Evolutionary conservation across 2,329 filamentous ascomycete genomes (phyloP).

Genomic region (Colletotrichum falcatum): DNA sequence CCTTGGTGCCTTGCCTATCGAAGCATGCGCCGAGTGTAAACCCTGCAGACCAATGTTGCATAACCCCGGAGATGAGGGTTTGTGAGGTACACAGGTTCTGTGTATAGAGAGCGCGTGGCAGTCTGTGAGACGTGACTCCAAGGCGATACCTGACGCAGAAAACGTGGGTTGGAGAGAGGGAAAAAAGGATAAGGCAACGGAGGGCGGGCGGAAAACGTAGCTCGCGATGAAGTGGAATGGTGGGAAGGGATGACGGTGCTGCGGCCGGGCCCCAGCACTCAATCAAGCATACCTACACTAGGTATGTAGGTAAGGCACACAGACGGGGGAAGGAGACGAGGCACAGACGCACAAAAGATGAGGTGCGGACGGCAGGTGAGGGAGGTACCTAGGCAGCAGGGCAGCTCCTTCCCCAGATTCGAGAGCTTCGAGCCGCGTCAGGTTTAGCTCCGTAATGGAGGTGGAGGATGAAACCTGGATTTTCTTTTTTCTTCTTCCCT

Average conservation of each 20-base stretch:
- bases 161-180: not conserved
- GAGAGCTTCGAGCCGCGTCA: conserved; percentile 23
- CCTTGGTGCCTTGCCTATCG: conserved; percentile 1
- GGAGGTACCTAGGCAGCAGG: conserved; percentile 6
- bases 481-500: too few relatives aligned
- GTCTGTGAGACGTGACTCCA: not conserved
- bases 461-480: conserved; percentile 28
- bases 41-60: not conserved
- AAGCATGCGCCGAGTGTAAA: conserved; percentile 30
- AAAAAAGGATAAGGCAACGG: not conserved
- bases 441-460: conserved; percentile 17
- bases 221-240: conserved; percentile 31
- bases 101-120: not conserved
- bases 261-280: conserved; percentile 3
- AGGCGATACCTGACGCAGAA: not conserved
- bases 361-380: conserved; percentile 1
- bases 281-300: not conserved
- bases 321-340: conserved; percentile 7
- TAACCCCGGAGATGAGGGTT: not conserved
- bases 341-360: conserved; percentile 19
- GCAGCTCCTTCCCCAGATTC: conserved; percentile 39
- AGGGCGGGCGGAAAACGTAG: conserved; percentile 1
- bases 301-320: not conserved
- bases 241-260: conserved; percentile 27
- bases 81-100: not conserved